Conservation (phyloP, 2,329 filamentous ascomycete genomes). For the Apiospora kogelbergensis region DNA sequence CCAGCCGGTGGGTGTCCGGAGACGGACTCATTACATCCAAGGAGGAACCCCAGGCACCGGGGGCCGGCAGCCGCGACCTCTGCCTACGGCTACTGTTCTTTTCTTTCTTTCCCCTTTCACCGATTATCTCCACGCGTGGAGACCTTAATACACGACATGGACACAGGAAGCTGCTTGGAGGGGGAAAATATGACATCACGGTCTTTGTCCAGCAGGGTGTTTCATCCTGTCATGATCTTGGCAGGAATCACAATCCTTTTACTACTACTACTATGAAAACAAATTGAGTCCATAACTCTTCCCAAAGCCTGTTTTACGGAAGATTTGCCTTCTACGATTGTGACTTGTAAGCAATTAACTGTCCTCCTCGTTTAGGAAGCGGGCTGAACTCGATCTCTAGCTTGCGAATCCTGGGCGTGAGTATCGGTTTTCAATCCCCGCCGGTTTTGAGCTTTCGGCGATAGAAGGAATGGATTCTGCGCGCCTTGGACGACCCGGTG, state of each 20-base stretch:
- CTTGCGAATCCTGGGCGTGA: too few species aligned
- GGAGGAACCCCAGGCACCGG: neutral
- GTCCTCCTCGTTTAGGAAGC: too few species aligned
- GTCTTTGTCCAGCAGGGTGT: neutral
- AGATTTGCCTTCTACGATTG: too few species aligned
- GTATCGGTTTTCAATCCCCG: too few species aligned
- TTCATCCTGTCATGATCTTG: neutral
- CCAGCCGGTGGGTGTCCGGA: neutral
- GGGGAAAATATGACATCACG: neutral
- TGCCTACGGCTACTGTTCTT: neutral
- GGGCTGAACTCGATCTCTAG: too few species aligned
- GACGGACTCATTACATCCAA: neutral
- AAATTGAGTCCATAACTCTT: neutral
- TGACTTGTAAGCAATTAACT: too few species aligned
- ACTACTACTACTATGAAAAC: neutral
- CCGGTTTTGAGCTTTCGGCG: too few species aligned
- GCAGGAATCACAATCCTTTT: neutral
- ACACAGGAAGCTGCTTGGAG: neutral
- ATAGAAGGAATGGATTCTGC: too few species aligned
- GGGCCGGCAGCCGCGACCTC: neutral
- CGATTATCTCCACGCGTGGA: neutral
- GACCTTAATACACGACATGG: too few species aligned
- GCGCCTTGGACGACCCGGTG: too few species aligned
- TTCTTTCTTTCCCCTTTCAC: neutral
- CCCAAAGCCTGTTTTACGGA: neutral